These are phyloP conservation scores for Alternaria triticina DNA, from an alignment of 2,329 filamentous ascomycete genomes.

Conservation along the genomic window DNA sequence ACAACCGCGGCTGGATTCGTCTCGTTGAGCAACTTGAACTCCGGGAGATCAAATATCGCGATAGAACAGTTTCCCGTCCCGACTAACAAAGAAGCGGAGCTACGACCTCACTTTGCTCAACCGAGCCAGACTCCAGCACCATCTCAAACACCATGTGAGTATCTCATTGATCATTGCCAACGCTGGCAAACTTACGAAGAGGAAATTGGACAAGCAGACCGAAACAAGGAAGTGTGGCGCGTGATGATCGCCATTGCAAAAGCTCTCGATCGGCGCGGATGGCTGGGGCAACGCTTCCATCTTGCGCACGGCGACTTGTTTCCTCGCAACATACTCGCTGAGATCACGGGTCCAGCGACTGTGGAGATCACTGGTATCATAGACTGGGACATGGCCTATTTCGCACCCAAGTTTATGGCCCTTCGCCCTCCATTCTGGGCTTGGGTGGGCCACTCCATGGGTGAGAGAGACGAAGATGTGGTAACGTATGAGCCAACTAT, in stretches of 20 bases:
- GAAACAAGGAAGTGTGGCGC: background rate
- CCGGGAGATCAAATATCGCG: background rate
- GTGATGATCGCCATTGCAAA: background rate
- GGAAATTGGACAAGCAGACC: background rate
- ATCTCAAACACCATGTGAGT: slow-evolving; percentile 1
- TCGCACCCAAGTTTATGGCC: slow-evolving; percentile 37
- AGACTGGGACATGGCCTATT: slow-evolving; percentile 42
- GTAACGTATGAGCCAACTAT: background rate
- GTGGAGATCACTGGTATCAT: slow-evolving; percentile 30
- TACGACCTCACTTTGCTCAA: background rate
- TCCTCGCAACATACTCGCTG: slow-evolving; percentile 38
- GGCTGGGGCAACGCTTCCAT: slow-evolving; percentile 7
- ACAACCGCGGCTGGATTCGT: slow-evolving; percentile 2
- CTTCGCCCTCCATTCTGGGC: slow-evolving; percentile 5
- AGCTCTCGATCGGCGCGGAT: background rate
- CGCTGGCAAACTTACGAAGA: slow-evolving; percentile 4
- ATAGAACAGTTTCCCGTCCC: slow-evolving; percentile 1
- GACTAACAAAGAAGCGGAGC: background rate
- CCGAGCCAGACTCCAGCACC: background rate
- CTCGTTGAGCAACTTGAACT: background rate
- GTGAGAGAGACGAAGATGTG: slow-evolving; percentile 4
- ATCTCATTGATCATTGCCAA: background rate
- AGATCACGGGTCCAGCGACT: background rate
- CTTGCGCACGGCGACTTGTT: slow-evolving; percentile 35
- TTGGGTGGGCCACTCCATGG: background rate